Percentiles rank a stretch among this genome's conserved stretches.
Evolutionary conservation across 2,329 filamentous ascomycete species (phyloP).

Genomic region (Hypocreales sp.): DNA sequence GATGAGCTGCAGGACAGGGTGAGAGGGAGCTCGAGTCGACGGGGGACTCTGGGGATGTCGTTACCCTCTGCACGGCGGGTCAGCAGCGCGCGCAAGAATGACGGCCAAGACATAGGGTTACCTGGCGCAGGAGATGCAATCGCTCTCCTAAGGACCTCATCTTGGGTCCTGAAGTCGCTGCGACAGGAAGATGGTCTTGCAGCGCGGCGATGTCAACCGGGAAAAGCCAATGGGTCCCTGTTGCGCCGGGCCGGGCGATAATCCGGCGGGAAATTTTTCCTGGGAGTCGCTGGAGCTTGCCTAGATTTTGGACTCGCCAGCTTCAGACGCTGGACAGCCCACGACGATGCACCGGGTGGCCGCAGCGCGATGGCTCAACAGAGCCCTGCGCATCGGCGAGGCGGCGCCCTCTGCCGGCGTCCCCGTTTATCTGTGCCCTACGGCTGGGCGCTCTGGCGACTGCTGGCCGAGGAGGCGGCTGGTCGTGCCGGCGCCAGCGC

Average conservation of each 20-base stretch:
- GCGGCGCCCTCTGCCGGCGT: conserved; percentile 19
- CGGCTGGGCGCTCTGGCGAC: conserved; percentile 13
- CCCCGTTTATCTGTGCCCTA: conserved; percentile 33
- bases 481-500: conserved; percentile 3
- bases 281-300: too few species aligned
- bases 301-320: too few species aligned
- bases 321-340: too few species aligned
- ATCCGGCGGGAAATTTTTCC: too few species aligned
- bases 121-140: conserved; percentile 58
- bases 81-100: conserved; percentile 4
- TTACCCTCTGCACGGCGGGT: conserved; percentile 25
- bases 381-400: conserved; percentile 26
- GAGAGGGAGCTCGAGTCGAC: conserved; percentile 6
- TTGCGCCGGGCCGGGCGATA: too few species aligned
- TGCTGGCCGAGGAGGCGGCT: conserved; percentile 4
- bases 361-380: conserved; percentile 23
- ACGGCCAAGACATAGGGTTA: conserved; percentile 32
- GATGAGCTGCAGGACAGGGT: conserved; percentile 42
- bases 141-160: conserved; percentile 44
- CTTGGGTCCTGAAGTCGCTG: conserved; percentile 6
- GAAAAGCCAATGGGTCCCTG: too few species aligned
- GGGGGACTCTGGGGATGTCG: conserved; percentile 2
- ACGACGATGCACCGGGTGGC: conserved; percentile 27
- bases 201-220: not conserved
- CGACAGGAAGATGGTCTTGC: not conserved